phyloP scores from a whole-genome alignment of 2,329 filamentous ascomycete species.

The Cercospora citrullina region DNA sequence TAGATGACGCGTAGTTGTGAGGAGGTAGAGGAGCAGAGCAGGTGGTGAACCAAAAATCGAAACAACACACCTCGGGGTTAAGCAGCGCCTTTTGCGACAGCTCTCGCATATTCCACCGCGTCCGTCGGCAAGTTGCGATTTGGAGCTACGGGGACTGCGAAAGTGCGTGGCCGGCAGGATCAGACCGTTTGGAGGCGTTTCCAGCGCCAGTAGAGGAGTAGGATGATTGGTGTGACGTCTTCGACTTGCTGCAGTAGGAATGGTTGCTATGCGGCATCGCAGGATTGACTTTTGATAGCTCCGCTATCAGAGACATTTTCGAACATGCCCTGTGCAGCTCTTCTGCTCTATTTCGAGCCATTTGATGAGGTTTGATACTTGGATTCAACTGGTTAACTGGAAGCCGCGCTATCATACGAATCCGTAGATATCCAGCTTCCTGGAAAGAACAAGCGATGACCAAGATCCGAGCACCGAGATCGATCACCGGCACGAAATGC shows the following conservation, averaged over 20 bases:
- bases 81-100: not conserved
- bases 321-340: not conserved
- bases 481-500: not conserved
- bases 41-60: not conserved
- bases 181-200: slow-evolving; percentile 1
- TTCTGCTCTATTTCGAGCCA: too few relatives aligned
- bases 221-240: slow-evolving; percentile 15
- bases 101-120: slow-evolving; percentile 3
- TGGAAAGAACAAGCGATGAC: not conserved
- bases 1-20: not conserved
- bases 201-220: not conserved
- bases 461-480: not conserved
- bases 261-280: slow-evolving; percentile 9
- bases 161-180: slow-evolving; percentile 9
- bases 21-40: not conserved
- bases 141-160: slow-evolving; percentile 7
- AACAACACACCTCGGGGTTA: not conserved
- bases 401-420: not conserved
- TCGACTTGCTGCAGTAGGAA: slow-evolving; percentile 12
- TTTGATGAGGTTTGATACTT: too few relatives aligned
- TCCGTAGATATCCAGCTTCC: not conserved
- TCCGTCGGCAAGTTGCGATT: not conserved
- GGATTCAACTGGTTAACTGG: not conserved
- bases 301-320: slow-evolving; percentile 3
- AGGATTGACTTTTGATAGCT: slow-evolving; percentile 5